Evolutionary conservation across 306 rosid species (phyloP).

Genomic region (Fragaria ananassa): DNA sequence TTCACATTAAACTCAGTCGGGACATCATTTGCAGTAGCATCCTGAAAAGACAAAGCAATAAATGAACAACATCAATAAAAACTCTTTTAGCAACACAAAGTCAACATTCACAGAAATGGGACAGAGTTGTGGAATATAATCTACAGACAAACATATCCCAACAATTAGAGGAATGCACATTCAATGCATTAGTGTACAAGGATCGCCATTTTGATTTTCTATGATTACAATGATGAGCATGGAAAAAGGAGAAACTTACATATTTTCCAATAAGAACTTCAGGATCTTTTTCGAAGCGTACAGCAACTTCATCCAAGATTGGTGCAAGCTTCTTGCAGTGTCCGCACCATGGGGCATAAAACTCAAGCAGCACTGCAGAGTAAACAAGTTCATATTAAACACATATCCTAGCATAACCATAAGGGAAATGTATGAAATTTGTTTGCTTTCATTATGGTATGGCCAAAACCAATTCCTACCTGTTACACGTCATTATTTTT

Average conservation of each 20-base stretch:
- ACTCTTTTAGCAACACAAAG: not conserved
- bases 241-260: conserved; percentile 39
- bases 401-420: conserved; percentile 2
- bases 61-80: not conserved
- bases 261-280: conserved; percentile 73
- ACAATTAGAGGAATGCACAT: not conserved
- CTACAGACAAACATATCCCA: not conserved
- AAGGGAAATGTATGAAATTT: not conserved
- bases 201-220: not conserved
- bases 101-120: not conserved
- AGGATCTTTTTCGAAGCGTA: conserved; percentile 61
- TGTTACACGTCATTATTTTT: not conserved
- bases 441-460: not conserved
- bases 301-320: conserved; percentile 83
- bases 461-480: not conserved
- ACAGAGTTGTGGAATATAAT: not conserved
- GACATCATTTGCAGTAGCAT: conserved; percentile 83
- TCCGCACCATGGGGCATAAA: conserved; percentile 97
- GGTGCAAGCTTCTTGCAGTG: conserved; percentile 94
- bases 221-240: not conserved
- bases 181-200: not conserved
- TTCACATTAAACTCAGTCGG: conserved; percentile 63
- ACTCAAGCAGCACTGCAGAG: conserved; percentile 74
- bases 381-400: conserved; percentile 11
- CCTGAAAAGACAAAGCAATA: conserved; percentile 41